Evolutionary conservation across 2,329 filamentous ascomycete genomes (phyloP).

Genomic region (Fusarium pseudocircinatum): DNA sequence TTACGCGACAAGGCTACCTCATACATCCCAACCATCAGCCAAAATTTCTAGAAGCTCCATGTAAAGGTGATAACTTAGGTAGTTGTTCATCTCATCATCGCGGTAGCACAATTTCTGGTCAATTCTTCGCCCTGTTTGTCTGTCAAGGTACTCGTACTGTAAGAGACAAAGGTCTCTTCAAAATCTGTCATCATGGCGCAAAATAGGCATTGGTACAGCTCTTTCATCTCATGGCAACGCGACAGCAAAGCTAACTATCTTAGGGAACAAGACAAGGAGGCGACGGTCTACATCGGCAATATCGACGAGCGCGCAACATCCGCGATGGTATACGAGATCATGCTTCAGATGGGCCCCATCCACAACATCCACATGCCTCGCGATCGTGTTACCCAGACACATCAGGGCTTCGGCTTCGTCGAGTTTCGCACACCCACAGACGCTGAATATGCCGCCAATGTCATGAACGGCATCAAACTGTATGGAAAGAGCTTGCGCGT

Average conservation of each 20-base stretch:
- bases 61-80: conserved; percentile 1
- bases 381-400: conserved; percentile 94
- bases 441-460: conserved; percentile 94
- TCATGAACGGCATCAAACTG: conserved; percentile 95
- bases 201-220: conserved; percentile 75
- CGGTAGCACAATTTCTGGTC: background rate
- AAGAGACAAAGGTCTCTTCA: conserved; percentile 7
- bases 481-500: conserved; percentile 96
- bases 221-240: background rate
- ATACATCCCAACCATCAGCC: conserved; percentile 29
- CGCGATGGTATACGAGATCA: conserved; percentile 93
- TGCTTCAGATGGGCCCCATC: conserved; percentile 97
- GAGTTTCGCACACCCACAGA: conserved; percentile 96
- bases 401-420: conserved; percentile 99
- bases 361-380: conserved; percentile 98
- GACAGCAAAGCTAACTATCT: conserved; percentile 24
- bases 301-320: conserved; percentile 96
- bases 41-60: conserved; percentile 42
- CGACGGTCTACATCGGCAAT: conserved; percentile 97
- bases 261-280: conserved; percentile 98
- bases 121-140: background rate
- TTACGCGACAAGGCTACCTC: conserved; percentile 23
- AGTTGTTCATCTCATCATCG: conserved; percentile 11
- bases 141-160: background rate
- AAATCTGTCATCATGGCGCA: conserved; percentile 68